A percentile compares a stretch with the other conserved stretches of the same genome.
phyloP scores from a whole-genome alignment of 2,329 filamentous ascomycete genomes.

The Colletotrichum eleusines region DNA sequence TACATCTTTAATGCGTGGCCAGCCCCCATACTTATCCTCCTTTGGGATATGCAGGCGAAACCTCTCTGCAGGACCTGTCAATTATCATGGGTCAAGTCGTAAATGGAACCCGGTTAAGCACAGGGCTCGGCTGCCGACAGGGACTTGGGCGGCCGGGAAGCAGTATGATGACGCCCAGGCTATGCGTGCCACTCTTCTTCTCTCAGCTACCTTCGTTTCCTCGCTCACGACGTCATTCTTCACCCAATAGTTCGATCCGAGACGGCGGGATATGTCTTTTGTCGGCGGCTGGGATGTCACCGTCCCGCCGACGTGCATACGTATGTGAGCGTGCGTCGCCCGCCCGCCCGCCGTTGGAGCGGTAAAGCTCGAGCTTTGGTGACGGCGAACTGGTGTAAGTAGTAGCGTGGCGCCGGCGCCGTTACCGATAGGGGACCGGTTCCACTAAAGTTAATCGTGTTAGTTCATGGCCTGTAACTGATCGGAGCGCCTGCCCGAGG shows the following conservation, averaged over 20 bases:
- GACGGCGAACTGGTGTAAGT: slow-evolving; percentile 15
- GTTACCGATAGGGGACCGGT: slow-evolving; percentile 24
- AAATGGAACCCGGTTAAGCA: slow-evolving; percentile 16
- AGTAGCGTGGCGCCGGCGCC: slow-evolving; percentile 37
- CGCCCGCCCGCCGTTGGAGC: no score
- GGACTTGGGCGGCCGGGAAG: slow-evolving; percentile 23
- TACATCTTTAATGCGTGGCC: slow-evolving; percentile 4
- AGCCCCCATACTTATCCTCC: neutral
- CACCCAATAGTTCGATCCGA: neutral
- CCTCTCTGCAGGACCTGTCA: neutral
- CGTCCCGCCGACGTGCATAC: neutral
- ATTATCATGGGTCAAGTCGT: slow-evolving; percentile 22
- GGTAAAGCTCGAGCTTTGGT: slow-evolving; percentile 17
- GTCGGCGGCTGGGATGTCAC: slow-evolving; percentile 19
- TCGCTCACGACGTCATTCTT: neutral
- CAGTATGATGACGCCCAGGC: slow-evolving; percentile 18
- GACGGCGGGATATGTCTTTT: neutral
- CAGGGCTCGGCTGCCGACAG: slow-evolving; percentile 7
- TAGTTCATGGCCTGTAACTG: slow-evolving; percentile 17
- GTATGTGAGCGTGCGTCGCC: neutral
- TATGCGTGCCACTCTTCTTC: slow-evolving; percentile 13
- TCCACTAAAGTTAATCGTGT: slow-evolving; percentile 28
- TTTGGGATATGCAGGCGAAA: slow-evolving; percentile 29
- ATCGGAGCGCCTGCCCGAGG: slow-evolving; percentile 22
- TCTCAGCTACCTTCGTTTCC: slow-evolving; percentile 17